These are phyloP conservation scores for Parmales sp. DNA, from an alignment of 108 stramenopile species.

Conservation along the genomic window DNA sequence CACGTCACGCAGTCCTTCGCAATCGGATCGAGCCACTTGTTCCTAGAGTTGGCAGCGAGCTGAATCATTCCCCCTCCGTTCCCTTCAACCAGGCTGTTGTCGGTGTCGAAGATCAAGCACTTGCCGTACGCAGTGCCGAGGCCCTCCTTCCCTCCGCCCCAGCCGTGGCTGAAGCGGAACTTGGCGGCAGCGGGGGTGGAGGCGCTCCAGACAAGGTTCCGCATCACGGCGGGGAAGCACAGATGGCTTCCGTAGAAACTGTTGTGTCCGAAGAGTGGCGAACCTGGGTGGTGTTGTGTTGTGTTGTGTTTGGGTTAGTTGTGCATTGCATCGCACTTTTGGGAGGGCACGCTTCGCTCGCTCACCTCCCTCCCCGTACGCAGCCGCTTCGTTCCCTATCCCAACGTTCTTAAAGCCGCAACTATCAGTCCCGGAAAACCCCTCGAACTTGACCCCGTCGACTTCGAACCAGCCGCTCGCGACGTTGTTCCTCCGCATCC, in stretches of 20 bases:
- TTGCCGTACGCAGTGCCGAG: not conserved
- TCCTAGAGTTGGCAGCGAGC: not conserved
- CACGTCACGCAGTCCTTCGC: slow-evolving; percentile 6
- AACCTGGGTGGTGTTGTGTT: too few relatives aligned
- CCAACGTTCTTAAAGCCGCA: slow-evolving; percentile 6
- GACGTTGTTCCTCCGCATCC: not conserved
- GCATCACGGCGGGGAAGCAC: not conserved
- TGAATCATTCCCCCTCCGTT: not conserved
- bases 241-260: not conserved
- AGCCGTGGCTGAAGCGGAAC: slow-evolving; percentile 3
- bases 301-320: too few relatives aligned
- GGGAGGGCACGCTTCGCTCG: too few relatives aligned
- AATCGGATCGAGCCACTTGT: not conserved
- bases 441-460: not conserved
- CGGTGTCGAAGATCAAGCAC: not conserved
- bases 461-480: not conserved
- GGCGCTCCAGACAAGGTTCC: not conserved
- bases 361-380: not conserved
- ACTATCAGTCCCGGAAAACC: not conserved
- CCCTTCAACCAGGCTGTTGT: not conserved
- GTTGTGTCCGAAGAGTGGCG: too few relatives aligned
- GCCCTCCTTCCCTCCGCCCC: not conserved
- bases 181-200: not conserved
- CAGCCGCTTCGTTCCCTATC: not conserved
- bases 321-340: too few relatives aligned